Percentiles rank a stretch among this genome's conserved stretches.
Evolutionary conservation across 1,284 basidiomycete species (phyloP).

Genomic region (Ustilago curta): DNA sequence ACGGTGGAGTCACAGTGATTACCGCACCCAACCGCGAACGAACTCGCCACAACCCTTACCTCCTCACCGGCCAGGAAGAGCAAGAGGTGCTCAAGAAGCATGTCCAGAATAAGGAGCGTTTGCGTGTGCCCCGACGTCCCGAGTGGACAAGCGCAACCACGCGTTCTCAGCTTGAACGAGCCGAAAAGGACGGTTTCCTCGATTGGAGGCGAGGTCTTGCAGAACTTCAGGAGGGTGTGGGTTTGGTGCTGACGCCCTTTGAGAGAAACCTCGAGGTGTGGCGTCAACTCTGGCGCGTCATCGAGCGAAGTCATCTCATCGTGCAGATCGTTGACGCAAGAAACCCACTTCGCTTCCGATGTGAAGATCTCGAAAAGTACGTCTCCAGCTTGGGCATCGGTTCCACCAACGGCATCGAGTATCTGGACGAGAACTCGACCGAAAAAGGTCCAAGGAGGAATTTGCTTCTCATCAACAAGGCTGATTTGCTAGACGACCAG

Average conservation of each 20-base stretch:
- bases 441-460: constrained; percentile 76
- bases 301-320: constrained; percentile 67
- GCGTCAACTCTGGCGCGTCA: constrained; percentile 69
- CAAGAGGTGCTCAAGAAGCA: constrained; percentile 71
- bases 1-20: constrained; percentile 82
- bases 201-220: constrained; percentile 68
- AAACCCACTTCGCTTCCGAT: constrained; percentile 67
- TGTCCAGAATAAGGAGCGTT: constrained; percentile 60
- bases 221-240: constrained; percentile 65
- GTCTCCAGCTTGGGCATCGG: constrained; percentile 73
- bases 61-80: constrained; percentile 87
- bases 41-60: constrained; percentile 80
- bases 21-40: constrained; percentile 72
- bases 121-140: constrained; percentile 65
- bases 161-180: constrained; percentile 63
- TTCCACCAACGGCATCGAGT: constrained; percentile 89
- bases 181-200: constrained; percentile 67
- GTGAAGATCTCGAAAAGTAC: constrained; percentile 68
- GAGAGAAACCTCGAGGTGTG: constrained; percentile 69
- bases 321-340: constrained; percentile 69
- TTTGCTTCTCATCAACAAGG: constrained; percentile 93
- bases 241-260: constrained; percentile 69
- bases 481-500: constrained; percentile 86
- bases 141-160: constrained; percentile 65
- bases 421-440: constrained; percentile 83